These are phyloP conservation scores for Mallotus repandus DNA, from an alignment of 441 rosid genomes.

Conservation along the genomic window DNA sequence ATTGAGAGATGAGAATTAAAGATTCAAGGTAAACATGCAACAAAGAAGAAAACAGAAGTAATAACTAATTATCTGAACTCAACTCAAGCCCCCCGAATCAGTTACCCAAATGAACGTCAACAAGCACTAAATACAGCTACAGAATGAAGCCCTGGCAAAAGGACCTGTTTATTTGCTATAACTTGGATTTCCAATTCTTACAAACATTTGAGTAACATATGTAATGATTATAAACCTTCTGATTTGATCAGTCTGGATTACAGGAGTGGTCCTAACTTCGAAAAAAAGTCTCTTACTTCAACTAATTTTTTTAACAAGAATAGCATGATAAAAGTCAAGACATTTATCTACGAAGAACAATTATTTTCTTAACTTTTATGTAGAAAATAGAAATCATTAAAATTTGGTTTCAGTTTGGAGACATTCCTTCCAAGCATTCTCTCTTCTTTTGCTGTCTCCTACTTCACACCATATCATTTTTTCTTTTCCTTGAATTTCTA, in stretches of 20 bases:
- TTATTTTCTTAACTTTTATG: neutral
- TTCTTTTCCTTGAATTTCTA: no score
- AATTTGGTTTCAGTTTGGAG: neutral
- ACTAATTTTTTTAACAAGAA: neutral
- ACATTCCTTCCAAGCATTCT: neutral
- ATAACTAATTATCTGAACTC: neutral
- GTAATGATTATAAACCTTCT: neutral
- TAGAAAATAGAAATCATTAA: neutral
- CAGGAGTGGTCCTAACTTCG: neutral
- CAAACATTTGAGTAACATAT: neutral
- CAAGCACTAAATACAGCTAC: neutral
- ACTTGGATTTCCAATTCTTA: neutral
- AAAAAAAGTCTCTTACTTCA: neutral
- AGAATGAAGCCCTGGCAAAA: neutral
- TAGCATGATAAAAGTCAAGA: neutral
- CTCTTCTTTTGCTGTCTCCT: neutral
- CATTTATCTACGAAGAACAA: neutral
- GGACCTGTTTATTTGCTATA: neutral
- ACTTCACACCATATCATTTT: neutral
- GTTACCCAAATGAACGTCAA: neutral
- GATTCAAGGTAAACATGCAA: neutral
- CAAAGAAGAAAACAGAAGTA: neutral
- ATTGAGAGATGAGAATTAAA: neutral
- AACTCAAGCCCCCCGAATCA: neutral
- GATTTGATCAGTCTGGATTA: slow-evolving; percentile 1